Base-by-base conservation (phyloP, 352 stramenopile genomes). In the Pythium diclinum region DNA sequence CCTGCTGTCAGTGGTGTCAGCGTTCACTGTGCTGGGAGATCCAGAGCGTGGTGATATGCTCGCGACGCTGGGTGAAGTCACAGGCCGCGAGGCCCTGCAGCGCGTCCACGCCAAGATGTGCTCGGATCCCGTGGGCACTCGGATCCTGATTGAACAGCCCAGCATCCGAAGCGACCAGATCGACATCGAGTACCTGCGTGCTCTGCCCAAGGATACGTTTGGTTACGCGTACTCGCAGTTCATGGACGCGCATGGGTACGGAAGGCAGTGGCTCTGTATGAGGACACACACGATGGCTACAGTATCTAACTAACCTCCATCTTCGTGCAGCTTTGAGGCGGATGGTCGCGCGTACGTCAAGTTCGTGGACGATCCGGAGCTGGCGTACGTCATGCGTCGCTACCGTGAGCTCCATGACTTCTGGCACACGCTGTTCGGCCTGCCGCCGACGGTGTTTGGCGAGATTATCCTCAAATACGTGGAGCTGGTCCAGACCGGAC, bases 391-490 rank as follows among this genome's bases (percentile, higher is more conserved):
- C 10, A 98, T 99, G 92, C 85, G 96, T 60, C 83, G 94, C 48
- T 97, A 97, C 76, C 82, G 95, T 51, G 92, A 98, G 75, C 72
- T 78, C 42, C 97, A 99, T 72, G 97, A 99, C 77, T 98, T 98
- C 72, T 98, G 91, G 89, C 97, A 99, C 82, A 94, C 90, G 56
- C 78, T 99, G 13, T 98, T 91, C 46, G 91, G 77, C 6, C 72
- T 99, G 28, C 97, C 97, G 21, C 94, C 97, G 13, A 98, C 92
- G 6, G 92, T 99, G 1, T 75, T 98, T 62, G 97, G 96, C 51
- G 97, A 99, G 77, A 85, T 99, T 64, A 89, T 85, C 25, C 85
- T 99, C 47, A 99, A 99, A 74, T 98, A 95, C 79, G 87, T 99
- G 34, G 97, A 99, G 77, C 81, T 99, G 59, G 88, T 96, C 53